phyloP scores from a whole-genome alignment of 345 rosid genomes.

The Abelmoschus esculentus region DNA sequence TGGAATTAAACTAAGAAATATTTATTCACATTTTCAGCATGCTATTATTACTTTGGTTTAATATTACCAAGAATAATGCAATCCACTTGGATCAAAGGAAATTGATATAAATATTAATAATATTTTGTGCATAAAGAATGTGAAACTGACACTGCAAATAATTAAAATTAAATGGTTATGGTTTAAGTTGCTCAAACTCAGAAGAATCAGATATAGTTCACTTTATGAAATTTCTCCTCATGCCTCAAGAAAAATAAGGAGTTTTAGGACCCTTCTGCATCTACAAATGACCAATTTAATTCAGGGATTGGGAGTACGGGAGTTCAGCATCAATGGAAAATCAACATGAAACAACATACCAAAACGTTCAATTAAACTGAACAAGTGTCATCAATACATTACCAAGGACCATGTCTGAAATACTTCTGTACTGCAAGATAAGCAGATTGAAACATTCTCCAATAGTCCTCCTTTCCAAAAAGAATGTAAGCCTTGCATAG shows the following conservation, averaged over 20 bases:
- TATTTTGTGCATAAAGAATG: not conserved
- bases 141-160: not conserved
- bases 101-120: not conserved
- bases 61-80: not conserved
- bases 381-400: constrained; percentile 19
- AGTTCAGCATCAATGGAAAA: not conserved
- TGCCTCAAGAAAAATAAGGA: not conserved
- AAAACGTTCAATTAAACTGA: not conserved
- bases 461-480: constrained; percentile 90
- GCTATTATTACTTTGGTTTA: not conserved
- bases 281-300: not conserved
- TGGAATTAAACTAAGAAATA: not conserved
- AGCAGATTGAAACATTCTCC: constrained; percentile 94
- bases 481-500: constrained; percentile 85
- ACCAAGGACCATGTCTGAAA: constrained; percentile 95
- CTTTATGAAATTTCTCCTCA: not conserved
- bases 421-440: constrained; percentile 88
- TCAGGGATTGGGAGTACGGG: not conserved
- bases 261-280: not conserved
- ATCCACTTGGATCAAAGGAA: not conserved
- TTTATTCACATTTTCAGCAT: not conserved
- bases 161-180: not conserved
- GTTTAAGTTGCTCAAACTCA: not conserved
- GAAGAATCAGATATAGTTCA: not conserved
- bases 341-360: not conserved